Evolutionary conservation across 192 early-diverging fungal genomes (phyloP).

Genomic region (Backusella westeae): DNA sequence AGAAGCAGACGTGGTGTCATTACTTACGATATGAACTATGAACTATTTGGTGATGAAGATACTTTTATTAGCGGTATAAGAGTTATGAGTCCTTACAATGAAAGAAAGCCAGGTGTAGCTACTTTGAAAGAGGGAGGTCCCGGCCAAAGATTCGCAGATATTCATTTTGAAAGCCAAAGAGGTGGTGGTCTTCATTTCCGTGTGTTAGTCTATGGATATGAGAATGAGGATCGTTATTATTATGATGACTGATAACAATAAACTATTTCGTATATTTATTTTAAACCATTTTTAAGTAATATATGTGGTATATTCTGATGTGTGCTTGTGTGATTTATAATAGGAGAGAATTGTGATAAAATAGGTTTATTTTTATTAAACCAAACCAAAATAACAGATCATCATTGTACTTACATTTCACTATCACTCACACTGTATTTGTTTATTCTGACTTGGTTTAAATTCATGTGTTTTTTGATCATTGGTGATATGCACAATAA

Average conservation of each 20-base stretch:
- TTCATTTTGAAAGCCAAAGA: background rate
- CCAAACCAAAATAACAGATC: too few relatives aligned
- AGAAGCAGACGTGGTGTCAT: background rate
- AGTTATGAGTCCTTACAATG: background rate
- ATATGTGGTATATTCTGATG: background rate
- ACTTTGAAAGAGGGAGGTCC: background rate
- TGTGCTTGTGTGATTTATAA: background rate
- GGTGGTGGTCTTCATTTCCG: background rate
- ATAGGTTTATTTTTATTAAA: background rate
- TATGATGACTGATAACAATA: background rate
- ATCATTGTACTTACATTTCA: background rate
- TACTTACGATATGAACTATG: background rate
- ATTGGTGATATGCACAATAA: background rate
- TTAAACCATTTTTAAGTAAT: background rate
- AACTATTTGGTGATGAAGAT: background rate
- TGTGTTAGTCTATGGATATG: background rate
- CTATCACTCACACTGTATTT: background rate
- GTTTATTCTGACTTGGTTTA: background rate
- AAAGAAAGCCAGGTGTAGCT: background rate
- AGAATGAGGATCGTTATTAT: background rate
- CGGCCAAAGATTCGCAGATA: background rate
- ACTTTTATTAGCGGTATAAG: background rate
- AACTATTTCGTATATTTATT: background rate
- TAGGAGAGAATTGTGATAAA: background rate
- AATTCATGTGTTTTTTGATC: background rate